Evolutionary conservation across 768 basidiomycete species (phyloP), one percentile per base, ranked within the genome.

Genomic region (Mycena leptocephala): DNA sequence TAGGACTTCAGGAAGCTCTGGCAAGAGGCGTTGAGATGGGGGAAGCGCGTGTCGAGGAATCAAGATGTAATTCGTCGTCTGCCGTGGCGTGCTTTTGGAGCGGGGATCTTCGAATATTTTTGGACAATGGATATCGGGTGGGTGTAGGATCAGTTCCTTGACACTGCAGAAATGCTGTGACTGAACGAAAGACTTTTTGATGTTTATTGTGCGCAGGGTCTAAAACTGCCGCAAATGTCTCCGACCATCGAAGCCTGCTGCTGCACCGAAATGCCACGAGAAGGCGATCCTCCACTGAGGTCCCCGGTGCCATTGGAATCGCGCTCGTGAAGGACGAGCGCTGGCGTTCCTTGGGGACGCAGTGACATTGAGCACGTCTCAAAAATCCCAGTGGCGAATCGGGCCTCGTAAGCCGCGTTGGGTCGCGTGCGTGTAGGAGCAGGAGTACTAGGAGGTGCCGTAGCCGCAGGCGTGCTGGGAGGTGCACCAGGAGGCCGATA

Each of bases 1-100:
- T 1, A 22, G 24, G 24, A 20, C 9, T 10, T 32, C 11, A 0
- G 71, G 71, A 56, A 72, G 53, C 32, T 20, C 30, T 24, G 71
- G 62, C 1, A 39, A 24, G 28, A 65, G 62, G 1, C 72, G 72
- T 14, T 41, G 63, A n/a, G 72, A 73, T 20, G 72, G 72, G 22
- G 72, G 72, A 46, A 72, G 62, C 1, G 71, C 59, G 48, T 72
- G n/a, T 1, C 71, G 71, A 41, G 71, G 71, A 18, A 43, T 41
- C 59, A n/a, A 72, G n/a, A 55, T 43, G 39, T 8, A 62, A 18
- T 2, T 61, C 33, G 2, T 64, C 62, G 20, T 39, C 62, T 5
- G 28, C 71, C 14, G 2, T 24, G 10, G 20, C 11, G 9, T 43
- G 53, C 22, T 65, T 53, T 53, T 24, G 11, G 71, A 72, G 6